Evolutionary conservation across 345 rosid species (phyloP).

Genomic region (Citrus trifoliata): DNA sequence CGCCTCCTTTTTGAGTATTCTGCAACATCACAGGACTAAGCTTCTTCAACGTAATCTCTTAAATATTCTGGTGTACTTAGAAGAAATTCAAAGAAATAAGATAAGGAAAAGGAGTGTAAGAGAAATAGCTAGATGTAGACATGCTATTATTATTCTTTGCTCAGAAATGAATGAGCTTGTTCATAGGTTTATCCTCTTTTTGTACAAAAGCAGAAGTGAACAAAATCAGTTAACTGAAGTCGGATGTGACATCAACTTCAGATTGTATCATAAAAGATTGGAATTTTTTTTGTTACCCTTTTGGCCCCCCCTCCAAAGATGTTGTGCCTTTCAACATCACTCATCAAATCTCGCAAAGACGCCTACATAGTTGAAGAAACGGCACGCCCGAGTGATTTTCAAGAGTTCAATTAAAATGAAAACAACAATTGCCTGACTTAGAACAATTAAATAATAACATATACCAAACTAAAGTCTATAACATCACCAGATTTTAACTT

Average conservation of each 20-base stretch:
- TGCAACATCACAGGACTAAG: conserved; percentile 83
- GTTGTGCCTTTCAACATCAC: too few relatives aligned
- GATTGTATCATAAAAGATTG: not conserved
- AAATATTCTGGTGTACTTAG: not conserved
- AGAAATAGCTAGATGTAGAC: conserved; percentile 2
- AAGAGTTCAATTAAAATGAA: too few relatives aligned
- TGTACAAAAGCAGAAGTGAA: conserved; percentile 15
- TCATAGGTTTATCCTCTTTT: conserved; percentile 7
- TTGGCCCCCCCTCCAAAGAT: too few relatives aligned
- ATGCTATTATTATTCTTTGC: conserved; percentile 31
- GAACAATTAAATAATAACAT: too few relatives aligned
- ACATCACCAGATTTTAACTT: not conserved
- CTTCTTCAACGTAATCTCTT: not conserved
- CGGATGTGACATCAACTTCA: not conserved
- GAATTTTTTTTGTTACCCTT: too few relatives aligned
- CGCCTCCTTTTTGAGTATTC: conserved; percentile 93
- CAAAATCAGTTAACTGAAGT: not conserved
- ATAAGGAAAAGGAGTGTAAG: not conserved
- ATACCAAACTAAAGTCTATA: too few relatives aligned
- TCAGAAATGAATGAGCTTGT: conserved; percentile 29
- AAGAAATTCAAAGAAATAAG: not conserved
- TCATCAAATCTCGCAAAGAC: too few relatives aligned
- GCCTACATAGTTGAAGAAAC: too few relatives aligned
- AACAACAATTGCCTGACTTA: too few relatives aligned
- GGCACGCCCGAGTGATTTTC: too few relatives aligned